phyloP scores from a whole-genome alignment of 805 yeast species.

The Komagataella kurtzmanii region DNA sequence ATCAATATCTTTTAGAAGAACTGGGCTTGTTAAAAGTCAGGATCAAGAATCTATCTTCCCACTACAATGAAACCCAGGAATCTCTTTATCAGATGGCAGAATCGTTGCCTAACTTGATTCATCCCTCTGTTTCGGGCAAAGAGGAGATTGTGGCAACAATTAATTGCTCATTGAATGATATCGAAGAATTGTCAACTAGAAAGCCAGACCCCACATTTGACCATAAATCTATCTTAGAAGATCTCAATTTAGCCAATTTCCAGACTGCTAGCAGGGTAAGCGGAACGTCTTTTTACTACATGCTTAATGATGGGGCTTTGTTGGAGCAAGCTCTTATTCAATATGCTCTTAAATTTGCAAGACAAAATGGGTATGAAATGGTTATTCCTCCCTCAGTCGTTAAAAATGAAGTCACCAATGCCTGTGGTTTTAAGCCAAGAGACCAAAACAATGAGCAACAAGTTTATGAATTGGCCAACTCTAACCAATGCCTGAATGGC shows the following conservation, averaged over 20 bases:
- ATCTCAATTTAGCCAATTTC: conserved; percentile 58
- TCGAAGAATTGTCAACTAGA: conserved; percentile 12
- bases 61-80: conserved; percentile 17
- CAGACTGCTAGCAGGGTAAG: conserved; percentile 58
- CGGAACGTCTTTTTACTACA: conserved; percentile 83
- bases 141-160: conserved; percentile 38
- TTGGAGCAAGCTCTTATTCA: conserved; percentile 85
- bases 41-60: conserved; percentile 14
- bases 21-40: conserved; percentile 11
- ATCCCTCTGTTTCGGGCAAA: conserved; percentile 26
- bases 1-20: not conserved
- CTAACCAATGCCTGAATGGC: conserved; percentile 61
- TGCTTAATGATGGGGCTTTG: conserved; percentile 73
- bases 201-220: conserved; percentile 20
- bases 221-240: conserved; percentile 61
- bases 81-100: conserved; percentile 27
- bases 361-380: conserved; percentile 52
- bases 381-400: conserved; percentile 82
- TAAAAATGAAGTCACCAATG: conserved; percentile 58
- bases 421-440: conserved; percentile 92
- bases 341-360: conserved; percentile 58
- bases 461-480: conserved; percentile 48
- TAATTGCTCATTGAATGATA: conserved; percentile 14
- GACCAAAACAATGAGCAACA: conserved; percentile 82
- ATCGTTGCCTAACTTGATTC: conserved; percentile 50